phyloP scores from a whole-genome alignment of 2,329 filamentous ascomycete species.

The Phaeosphaeria sp. region DNA sequence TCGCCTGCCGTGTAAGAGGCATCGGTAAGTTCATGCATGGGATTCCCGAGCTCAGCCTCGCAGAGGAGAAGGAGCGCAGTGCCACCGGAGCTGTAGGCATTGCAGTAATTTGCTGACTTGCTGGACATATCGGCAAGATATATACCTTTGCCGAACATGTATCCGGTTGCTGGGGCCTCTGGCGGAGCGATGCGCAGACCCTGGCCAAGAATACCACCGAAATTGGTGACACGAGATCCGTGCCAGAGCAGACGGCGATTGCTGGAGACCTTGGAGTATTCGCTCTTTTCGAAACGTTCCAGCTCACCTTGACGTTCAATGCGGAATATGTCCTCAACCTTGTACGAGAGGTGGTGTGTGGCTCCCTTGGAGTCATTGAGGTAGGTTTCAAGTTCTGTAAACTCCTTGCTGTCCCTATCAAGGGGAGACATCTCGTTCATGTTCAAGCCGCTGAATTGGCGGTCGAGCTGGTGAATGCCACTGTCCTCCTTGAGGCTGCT shows the following conservation, averaged over 20 bases:
- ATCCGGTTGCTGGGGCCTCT: slow-evolving; percentile 78
- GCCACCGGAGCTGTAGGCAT: slow-evolving; percentile 64
- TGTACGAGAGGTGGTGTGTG: slow-evolving; percentile 68
- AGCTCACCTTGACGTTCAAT: slow-evolving; percentile 77
- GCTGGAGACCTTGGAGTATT: slow-evolving; percentile 60
- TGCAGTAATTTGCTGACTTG: slow-evolving; percentile 84
- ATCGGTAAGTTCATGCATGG: slow-evolving; percentile 68
- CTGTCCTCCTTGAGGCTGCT: slow-evolving; percentile 56
- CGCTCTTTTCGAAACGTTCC: slow-evolving; percentile 68
- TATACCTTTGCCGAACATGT: slow-evolving; percentile 91
- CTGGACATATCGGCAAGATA: slow-evolving; percentile 82
- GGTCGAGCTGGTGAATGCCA: slow-evolving; percentile 70
- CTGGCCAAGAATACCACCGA: slow-evolving; percentile 84
- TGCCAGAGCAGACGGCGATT: slow-evolving; percentile 86
- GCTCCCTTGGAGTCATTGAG: slow-evolving; percentile 69
- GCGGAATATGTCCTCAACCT: slow-evolving; percentile 79
- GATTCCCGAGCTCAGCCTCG: slow-evolving; percentile 80
- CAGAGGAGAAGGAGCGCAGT: slow-evolving; percentile 80
- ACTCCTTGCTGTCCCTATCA: slow-evolving; percentile 66
- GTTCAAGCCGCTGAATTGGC: slow-evolving; percentile 72
- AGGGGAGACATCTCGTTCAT: slow-evolving; percentile 80
- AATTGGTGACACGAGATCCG: slow-evolving; percentile 83
- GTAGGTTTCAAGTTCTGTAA: slow-evolving; percentile 68
- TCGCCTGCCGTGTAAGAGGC: slow-evolving; percentile 69
- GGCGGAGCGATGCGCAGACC: slow-evolving; percentile 89